Conservation (phyloP, 2,329 filamentous ascomycete genomes). For the Colletotrichum acutatum region DNA sequence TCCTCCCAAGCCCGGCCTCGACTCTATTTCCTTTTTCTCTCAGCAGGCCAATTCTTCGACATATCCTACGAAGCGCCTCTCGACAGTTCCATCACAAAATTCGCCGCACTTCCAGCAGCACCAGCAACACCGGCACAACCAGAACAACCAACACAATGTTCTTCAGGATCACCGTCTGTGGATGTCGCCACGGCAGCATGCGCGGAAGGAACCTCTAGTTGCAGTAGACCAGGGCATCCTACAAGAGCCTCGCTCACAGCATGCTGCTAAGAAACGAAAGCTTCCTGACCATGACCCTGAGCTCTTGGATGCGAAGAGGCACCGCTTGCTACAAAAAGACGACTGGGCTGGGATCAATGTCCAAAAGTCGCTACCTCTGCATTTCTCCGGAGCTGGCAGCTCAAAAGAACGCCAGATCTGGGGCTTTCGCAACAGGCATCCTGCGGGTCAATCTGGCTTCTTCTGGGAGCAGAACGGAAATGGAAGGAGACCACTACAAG, state of each 20-base stretch:
- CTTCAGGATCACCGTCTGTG: no score
- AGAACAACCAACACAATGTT: not conserved
- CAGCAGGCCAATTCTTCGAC: not conserved
- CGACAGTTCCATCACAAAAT: not conserved
- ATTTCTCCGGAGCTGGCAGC: conserved; percentile 5
- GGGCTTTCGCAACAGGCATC: conserved; percentile 20
- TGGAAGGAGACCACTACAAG: not conserved
- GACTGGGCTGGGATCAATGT: conserved; percentile 46
- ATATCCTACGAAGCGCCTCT: not conserved
- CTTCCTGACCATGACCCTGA: not conserved
- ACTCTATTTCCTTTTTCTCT: conserved; percentile 42
- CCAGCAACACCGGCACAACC: conserved; percentile 37
- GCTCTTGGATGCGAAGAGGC: conserved; percentile 31
- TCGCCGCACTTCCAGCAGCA: conserved; percentile 20
- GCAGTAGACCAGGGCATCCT: not conserved
- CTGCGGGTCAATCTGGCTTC: not conserved
- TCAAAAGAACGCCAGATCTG: conserved; percentile 11
- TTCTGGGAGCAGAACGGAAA: not conserved
- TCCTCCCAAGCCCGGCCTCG: not conserved
- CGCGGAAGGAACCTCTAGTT: not conserved
- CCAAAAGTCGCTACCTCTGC: conserved; percentile 42
- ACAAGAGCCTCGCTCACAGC: not conserved
- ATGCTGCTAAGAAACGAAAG: not conserved
- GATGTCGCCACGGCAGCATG: not conserved
- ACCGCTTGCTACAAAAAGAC: conserved; percentile 30